Base-by-base conservation (phyloP, 257 asterid species). In the Solanum ahanhuiri region DNA sequence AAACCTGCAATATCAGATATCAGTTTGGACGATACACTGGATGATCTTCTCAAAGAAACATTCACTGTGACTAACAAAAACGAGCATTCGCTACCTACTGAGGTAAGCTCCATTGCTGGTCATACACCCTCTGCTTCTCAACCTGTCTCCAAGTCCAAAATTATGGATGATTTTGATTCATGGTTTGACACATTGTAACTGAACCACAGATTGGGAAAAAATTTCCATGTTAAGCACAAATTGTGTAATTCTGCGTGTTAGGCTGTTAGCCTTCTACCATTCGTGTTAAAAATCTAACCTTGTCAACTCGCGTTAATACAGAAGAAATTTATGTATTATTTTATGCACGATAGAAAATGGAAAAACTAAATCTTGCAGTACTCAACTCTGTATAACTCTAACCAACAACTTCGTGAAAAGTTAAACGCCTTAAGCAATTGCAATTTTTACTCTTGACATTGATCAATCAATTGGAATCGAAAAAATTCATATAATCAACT, bases 151-250 rank as follows among this genome's bases (percentile, higher is more conserved):
- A 95, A 90, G 87, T 88, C 98, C 63, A 82, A 93, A 86, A 85
- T 94, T 76, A 66, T 83, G 81, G 98, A 93, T 87, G 98, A 96
- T 89, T 95, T 96, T 75, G 98, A 92, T 89, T 95, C 98, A 57
- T 96, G 99, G 99, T 90, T 96, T 77, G 95, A 96, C 90, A 87
- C 98, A 45, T 90, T 91, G 83, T 76, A 79, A 79, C 17, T 79
- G 37, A 79, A 77, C 83, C 15, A n/a, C 37, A 43, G 23, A 45
- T 79, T 28, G 25, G 35, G 6, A 1, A 77, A 0, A 9, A 12
- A 23, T 0, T 7, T 8, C 83, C 83, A 7, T 77, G 83, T 12
- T 75, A n/a, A 39, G 28, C 37, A 39, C 82, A 39, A 77, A 43
- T 23, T 77, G 35, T 14, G 17, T 6, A 77, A 43, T 25, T 77